Evolutionary conservation across 495 filamentous ascomycete genomes (phyloP).

Genomic region (Aspergillus panamensis): DNA sequence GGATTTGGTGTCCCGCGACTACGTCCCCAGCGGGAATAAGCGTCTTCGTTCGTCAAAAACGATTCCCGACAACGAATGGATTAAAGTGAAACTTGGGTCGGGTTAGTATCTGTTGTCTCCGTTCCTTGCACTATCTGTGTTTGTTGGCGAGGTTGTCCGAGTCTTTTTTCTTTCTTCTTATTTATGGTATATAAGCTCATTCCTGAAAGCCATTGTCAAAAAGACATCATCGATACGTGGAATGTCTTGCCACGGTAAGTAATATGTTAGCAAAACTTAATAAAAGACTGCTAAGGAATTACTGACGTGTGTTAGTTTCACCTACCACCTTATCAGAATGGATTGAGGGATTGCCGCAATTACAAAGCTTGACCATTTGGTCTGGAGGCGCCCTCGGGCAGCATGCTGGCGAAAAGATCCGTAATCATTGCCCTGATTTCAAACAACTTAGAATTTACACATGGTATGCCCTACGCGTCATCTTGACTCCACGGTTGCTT

Average conservation of each 20-base stretch:
- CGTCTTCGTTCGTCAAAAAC: conserved; percentile 23
- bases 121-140: no score
- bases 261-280: not conserved
- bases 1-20: conserved; percentile 26
- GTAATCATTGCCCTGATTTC: conserved; percentile 57
- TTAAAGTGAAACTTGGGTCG: conserved; percentile 21
- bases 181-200: conserved; percentile 11
- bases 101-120: conserved; percentile 12
- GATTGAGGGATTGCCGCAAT: conserved; percentile 40
- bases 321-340: conserved; percentile 41
- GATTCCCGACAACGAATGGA: conserved; percentile 17
- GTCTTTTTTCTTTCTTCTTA: not conserved
- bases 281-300: not conserved
- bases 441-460: conserved; percentile 54
- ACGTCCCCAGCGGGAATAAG: conserved; percentile 23
- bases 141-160: not conserved
- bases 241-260: conserved; percentile 45
- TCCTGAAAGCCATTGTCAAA: conserved; percentile 41
- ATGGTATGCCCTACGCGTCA: conserved; percentile 33
- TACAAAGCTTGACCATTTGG: conserved; percentile 52
- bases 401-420: conserved; percentile 50
- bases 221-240: conserved; percentile 52
- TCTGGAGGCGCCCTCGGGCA: conserved; percentile 55
- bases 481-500: not conserved
- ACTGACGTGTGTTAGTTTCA: conserved; percentile 30